Evolutionary conservation across 345 rosid species (phyloP).

Genomic region (Euphorbia pulcherrima): DNA sequence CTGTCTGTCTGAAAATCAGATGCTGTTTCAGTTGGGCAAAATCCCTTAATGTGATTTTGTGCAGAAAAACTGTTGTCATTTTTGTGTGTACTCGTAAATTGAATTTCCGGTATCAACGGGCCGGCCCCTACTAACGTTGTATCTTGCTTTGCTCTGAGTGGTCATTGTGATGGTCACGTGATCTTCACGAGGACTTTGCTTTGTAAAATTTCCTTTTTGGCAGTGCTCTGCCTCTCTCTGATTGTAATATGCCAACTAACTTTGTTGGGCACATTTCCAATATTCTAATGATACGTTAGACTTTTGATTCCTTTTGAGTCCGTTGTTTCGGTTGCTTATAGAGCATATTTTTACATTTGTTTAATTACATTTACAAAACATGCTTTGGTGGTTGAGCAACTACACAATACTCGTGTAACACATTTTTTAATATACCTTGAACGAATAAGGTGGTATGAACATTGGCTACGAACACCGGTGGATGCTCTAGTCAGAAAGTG

Average conservation of each 20-base stretch:
- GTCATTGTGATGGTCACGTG: constrained; percentile 33
- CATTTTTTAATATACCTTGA: no score
- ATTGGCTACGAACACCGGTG: no score
- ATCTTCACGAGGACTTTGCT: constrained; percentile 34
- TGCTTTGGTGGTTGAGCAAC: no score
- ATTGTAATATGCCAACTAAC: not conserved
- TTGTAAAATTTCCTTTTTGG: not conserved
- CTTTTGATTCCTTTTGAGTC: not conserved
- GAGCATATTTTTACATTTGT: not conserved
- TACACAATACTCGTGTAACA: no score
- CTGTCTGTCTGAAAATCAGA: constrained; percentile 15
- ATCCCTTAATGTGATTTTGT: not conserved
- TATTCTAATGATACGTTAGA: not conserved
- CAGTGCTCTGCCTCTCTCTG: not conserved
- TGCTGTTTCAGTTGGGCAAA: constrained; percentile 16
- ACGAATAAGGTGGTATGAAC: no score
- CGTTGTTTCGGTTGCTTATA: not conserved
- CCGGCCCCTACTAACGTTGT: constrained; percentile 57
- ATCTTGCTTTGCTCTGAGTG: constrained; percentile 27
- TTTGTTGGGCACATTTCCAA: not conserved
- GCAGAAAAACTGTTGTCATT: constrained; percentile 23
- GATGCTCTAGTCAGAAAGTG: no score
- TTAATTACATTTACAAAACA: no score
- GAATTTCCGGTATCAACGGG: constrained; percentile 26
- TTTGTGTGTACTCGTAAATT: constrained; percentile 18